Evolutionary conservation across 345 rosid genomes (phyloP), one percentile per base, ranked within the genome.

Genomic region (Fremontodendron californicum): DNA sequence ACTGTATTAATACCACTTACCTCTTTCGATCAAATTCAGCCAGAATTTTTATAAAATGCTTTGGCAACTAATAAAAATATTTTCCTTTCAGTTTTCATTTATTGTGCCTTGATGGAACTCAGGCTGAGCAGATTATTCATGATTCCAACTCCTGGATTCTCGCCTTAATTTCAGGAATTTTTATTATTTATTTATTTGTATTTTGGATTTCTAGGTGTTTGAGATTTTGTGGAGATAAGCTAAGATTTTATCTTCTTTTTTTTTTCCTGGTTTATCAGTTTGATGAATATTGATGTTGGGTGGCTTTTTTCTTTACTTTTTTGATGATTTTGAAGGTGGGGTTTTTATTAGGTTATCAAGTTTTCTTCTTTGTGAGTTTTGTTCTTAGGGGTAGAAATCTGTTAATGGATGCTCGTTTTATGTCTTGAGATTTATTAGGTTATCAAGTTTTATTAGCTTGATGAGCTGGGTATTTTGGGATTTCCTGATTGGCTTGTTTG

Each of bases 201-300:
- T 16, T 23, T n/a, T 21, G 3, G 65, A 58, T 43, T 49, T 52
- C 46, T n/a, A 45, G 70, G 70, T 51, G 25, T 51, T 57, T 62
- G 61, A 60, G 73, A 58, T 68, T 78, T 74, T 70, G 23, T 57
- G 31, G 64, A 55, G 83, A 81, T 81, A 66, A 77, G 78, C 66
- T 29, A 52, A 35, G 16, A 16, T 55, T 71, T 11, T 35, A 13
- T 23, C 33, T 9, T 0, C 29, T 23, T 7, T 25, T 25, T 23
- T 23, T 48, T 8, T 15, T 19, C 15, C 16, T 15, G 55, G 69
- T 10, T 61, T 19, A 48, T 78, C 49, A 45, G 29, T 29, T 54
- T 2, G 63, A 64, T 65, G 61, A 48, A 12, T 21, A 9, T 75
- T 42, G 33, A 70, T 49, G 65, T 54, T 63, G 23, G 55, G 60